Evolutionary conservation across 768 basidiomycete genomes (phyloP).

Genomic region (Tephrocybe sp.): DNA sequence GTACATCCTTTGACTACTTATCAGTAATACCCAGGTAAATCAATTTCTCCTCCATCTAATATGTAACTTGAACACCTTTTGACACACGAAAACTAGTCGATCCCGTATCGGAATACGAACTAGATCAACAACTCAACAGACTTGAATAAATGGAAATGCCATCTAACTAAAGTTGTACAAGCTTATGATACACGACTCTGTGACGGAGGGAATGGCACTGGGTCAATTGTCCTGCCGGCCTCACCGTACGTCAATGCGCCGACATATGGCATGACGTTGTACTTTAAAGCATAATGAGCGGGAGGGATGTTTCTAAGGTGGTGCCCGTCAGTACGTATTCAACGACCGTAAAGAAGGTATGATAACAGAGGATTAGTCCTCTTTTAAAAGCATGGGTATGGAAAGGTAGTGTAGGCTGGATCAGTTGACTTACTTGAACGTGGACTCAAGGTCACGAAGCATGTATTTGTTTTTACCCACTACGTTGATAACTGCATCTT

Average conservation of each 20-base stretch:
- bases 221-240: conserved; percentile 44
- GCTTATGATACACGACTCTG: conserved; percentile 37
- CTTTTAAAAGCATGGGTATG: background rate
- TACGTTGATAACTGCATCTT: conserved; percentile 67
- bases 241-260: conserved; percentile 79
- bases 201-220: conserved; percentile 37
- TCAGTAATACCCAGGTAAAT: too few species aligned
- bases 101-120: too few species aligned
- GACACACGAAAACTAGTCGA: too few species aligned
- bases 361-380: background rate
- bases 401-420: conserved; percentile 1
- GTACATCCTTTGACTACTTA: too few species aligned
- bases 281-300: conserved; percentile 73
- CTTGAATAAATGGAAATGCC: too few species aligned
- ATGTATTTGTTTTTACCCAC: conserved; percentile 79
- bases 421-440: conserved; percentile 64
- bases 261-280: conserved; percentile 90
- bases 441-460: conserved; percentile 69
- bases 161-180: background rate
- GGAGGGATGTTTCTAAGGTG: conserved; percentile 55
- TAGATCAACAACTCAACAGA: too few species aligned
- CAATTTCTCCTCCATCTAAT: too few species aligned
- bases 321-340: conserved; percentile 5
- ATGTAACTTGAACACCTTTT: too few species aligned
- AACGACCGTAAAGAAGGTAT: background rate